Base-by-base conservation (phyloP, 768 basidiomycete genomes). In the Amanita phalloides region DNA sequence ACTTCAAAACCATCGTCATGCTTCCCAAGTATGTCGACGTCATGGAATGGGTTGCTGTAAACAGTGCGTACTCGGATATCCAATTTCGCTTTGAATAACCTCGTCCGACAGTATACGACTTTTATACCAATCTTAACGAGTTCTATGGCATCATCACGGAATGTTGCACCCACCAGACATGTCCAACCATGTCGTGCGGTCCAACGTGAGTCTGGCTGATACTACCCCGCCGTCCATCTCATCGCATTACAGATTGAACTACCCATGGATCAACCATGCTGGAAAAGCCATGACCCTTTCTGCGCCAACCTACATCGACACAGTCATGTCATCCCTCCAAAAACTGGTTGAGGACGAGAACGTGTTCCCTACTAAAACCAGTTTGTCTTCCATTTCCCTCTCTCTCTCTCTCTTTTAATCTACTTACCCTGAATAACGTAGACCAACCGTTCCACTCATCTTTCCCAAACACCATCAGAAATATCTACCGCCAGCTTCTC, bases 1-100 rank as follows among this genome's bases (percentile, higher is more conserved):
- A 93, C 68, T 97, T 96, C 74, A 97, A 95, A 72, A 96, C 93
- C 3, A 97, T 98, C 60, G 93, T 97, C 53, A 87, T 92, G 69
- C 76, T 92, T 49, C 95, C 95, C 6, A 96, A 95, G 65, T 96
- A 94, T 59, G 86, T 90, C 26, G 91, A 95, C 63, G 84, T 90
- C 53, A 94, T 91, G 77, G 93, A 96, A 64, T 96, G 93, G 93
- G 93, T 95, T 26, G 93, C 92, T 9, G 86, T 92, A 39, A 95
- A 95, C 61, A 80, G 93, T 95, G 60, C 63, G 84, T 77, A 49
- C 45, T 49, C 35, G 13, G 5, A 2, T n/a, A 28, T 8, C 9
- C 25, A 9, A 1, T 21, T 32, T 39, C 53, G 14, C 36, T 32
- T 32, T 38, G 45, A 26, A 38, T 5, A 21, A 21, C 45, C 28